Evolutionary conservation across 176 grass and related monocot species (phyloP).

Genomic region (Oryza officinalis): DNA sequence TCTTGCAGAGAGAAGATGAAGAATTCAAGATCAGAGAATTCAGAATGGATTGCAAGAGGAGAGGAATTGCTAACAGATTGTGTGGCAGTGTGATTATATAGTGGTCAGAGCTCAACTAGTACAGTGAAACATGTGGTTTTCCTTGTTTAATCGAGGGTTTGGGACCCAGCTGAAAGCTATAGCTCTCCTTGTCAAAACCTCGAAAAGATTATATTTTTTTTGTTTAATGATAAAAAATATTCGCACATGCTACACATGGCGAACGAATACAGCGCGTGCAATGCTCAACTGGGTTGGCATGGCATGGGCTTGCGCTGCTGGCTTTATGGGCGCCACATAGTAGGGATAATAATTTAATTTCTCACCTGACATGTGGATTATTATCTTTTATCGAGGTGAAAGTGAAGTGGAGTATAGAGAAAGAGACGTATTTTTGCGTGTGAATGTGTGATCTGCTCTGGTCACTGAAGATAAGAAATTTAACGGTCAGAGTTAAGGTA

Average conservation of each 20-base stretch:
- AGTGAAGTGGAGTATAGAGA: conserved; percentile 15
- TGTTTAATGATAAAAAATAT: not conserved
- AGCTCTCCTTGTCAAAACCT: not conserved
- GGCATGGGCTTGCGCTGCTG: not conserved
- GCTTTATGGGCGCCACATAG: conserved; percentile 7
- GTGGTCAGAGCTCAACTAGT: not conserved
- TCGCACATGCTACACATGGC: conserved; percentile 31
- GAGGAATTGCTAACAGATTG: not conserved
- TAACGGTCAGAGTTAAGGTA: too few species aligned
- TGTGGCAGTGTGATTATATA: conserved; percentile 25
- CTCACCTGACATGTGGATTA: not conserved
- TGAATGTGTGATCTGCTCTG: not conserved
- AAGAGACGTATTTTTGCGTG: not conserved
- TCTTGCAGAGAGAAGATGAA: not conserved
- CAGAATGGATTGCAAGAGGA: not conserved
- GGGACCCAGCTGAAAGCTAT: not conserved
- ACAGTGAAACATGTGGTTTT: not conserved
- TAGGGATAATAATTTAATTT: not conserved
- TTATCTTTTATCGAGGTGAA: not conserved
- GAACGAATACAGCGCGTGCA: not conserved
- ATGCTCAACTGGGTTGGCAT: not conserved
- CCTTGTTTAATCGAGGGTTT: too few species aligned
- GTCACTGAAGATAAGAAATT: too few species aligned
- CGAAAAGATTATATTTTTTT: not conserved
- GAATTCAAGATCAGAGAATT: too few species aligned